A percentile compares a stretch with the other conserved stretches of the same genome.
Conservation (phyloP, 1,284 basidiomycete species). For the Schizophyllum amplum region DNA sequence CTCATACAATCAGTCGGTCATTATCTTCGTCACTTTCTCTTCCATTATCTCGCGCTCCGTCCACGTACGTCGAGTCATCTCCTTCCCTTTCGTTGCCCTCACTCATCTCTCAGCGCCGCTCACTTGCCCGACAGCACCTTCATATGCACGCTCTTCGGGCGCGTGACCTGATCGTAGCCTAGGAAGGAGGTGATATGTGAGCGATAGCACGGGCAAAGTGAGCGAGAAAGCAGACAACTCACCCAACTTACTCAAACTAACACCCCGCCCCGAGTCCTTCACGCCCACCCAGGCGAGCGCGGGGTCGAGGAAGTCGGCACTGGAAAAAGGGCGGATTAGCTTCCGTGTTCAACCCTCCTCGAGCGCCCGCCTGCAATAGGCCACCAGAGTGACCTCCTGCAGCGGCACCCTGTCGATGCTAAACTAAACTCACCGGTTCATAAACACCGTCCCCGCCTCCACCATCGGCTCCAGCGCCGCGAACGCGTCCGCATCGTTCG, state of each 20-base stretch:
- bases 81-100: too few relatives aligned
- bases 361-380: not conserved
- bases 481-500: slow-evolving; percentile 68
- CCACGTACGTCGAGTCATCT: too few relatives aligned
- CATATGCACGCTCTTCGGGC: not conserved
- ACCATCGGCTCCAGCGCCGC: slow-evolving; percentile 64
- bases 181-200: not conserved
- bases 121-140: not conserved
- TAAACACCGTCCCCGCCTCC: slow-evolving; percentile 86
- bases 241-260: slow-evolving; percentile 88
- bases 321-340: slow-evolving; percentile 15
- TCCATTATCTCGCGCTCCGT: too few relatives aligned
- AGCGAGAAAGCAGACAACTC: slow-evolving; percentile 21
- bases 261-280: slow-evolving; percentile 86
- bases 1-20: too few relatives aligned
- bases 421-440: slow-evolving; percentile 57
- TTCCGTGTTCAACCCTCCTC: not conserved
- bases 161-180: not conserved
- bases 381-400: not conserved
- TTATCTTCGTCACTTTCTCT: too few relatives aligned
- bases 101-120: not conserved
- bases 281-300: slow-evolving; percentile 91
- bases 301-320: slow-evolving; percentile 85
- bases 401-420: not conserved
- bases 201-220: not conserved